Percentiles rank a stretch among this genome's conserved stretches.
Conservation (phyloP, 2,329 filamentous ascomycete species). For the Xylaria sp. region DNA sequence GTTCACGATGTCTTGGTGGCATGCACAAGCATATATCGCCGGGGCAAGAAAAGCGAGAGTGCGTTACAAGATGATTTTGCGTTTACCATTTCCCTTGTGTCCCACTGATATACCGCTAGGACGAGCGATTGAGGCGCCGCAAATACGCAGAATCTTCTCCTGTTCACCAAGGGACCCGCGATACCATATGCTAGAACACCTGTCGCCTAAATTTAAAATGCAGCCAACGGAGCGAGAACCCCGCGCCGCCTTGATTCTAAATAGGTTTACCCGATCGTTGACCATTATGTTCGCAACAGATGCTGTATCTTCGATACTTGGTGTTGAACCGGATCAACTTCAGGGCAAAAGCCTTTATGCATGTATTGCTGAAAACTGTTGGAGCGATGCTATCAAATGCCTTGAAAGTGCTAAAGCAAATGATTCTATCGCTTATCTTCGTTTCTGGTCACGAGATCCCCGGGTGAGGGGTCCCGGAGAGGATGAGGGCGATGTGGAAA, state of each 20-base stretch:
- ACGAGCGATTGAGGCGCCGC: constrained; percentile 79
- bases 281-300: constrained; percentile 89
- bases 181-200: constrained; percentile 88
- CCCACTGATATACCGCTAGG: constrained; percentile 59
- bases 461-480: constrained; percentile 63
- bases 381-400: constrained; percentile 80
- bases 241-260: constrained; percentile 84
- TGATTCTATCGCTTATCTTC: constrained; percentile 89
- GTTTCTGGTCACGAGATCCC: constrained; percentile 86
- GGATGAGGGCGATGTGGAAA: constrained; percentile 56
- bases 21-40: constrained; percentile 81
- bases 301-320: constrained; percentile 79
- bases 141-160: constrained; percentile 82
- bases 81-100: constrained; percentile 6
- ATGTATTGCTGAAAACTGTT: constrained; percentile 81
- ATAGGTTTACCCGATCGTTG: constrained; percentile 84
- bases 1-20: constrained; percentile 90
- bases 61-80: constrained; percentile 53
- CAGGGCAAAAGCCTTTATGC: constrained; percentile 86
- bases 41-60: constrained; percentile 78
- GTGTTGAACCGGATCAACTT: constrained; percentile 75
- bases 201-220: constrained; percentile 82
- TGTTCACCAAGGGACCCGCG: constrained; percentile 84
- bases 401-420: constrained; percentile 89
- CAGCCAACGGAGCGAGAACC: constrained; percentile 77